Conservation (phyloP, 1,139 yeast species). For the Geotrichum restrictum region DNA sequence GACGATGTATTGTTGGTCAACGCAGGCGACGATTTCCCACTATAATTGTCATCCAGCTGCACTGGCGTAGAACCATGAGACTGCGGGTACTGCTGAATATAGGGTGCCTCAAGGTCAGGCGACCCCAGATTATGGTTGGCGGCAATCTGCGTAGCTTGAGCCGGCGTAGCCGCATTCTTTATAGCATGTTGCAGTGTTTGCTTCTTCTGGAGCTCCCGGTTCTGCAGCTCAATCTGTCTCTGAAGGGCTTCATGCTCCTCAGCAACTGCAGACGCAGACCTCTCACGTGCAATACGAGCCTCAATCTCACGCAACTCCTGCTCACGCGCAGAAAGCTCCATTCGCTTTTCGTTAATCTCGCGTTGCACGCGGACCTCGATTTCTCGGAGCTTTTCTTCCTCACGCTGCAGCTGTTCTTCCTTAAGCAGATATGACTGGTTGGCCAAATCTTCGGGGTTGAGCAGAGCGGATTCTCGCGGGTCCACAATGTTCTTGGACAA, state of each 20-base stretch:
- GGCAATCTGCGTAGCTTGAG: constrained; percentile 2
- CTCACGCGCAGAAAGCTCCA: constrained; percentile 82
- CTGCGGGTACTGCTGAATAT: constrained; percentile 4
- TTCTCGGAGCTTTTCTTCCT: constrained; percentile 36
- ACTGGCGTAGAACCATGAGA: neutral
- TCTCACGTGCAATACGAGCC: constrained; percentile 52
- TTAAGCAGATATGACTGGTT: constrained; percentile 41
- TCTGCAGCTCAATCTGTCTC: constrained; percentile 19
- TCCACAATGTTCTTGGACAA: constrained; percentile 44
- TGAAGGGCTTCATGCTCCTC: constrained; percentile 18
- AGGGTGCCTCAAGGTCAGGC: neutral
- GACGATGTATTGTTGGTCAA: neutral
- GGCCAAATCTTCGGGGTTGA: constrained; percentile 42
- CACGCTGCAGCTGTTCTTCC: constrained; percentile 42
- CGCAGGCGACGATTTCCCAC: neutral
- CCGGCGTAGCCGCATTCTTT: neutral
- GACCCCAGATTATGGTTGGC: neutral
- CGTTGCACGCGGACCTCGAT: constrained; percentile 69
- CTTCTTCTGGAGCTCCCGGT: constrained; percentile 13
- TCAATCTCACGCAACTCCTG: constrained; percentile 81
- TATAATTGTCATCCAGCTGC: neutral
- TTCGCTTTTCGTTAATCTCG: constrained; percentile 77
- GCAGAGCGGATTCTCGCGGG: constrained; percentile 29
- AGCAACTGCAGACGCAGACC: constrained; percentile 20
- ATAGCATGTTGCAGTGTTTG: constrained; percentile 2